Evolutionary conservation across 139 green algal species (phyloP), one percentile per base, ranked within the genome.

Genomic region (Yamagishiella unicocca): DNA sequence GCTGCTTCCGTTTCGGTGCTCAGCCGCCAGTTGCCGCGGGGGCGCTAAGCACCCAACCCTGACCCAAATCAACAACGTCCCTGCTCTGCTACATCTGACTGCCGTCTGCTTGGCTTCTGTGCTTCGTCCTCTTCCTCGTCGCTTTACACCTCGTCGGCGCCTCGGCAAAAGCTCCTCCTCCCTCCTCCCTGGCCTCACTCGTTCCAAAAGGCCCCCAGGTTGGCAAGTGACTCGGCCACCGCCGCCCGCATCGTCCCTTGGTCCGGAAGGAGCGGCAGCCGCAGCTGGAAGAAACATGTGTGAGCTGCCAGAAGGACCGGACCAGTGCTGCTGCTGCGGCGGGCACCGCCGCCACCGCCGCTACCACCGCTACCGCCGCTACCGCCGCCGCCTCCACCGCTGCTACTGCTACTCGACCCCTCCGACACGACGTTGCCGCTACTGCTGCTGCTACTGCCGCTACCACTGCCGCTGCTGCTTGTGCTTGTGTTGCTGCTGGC

Each of bases 261-360:
- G 19, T 37, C 5, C 8, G 1, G 10, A 19, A 77, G 19, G 43
- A 86, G 43, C 62, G 80, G 80, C 80, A 86, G 62, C n/a, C 80
- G 43, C 80, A 86, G 80, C 80, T 86, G 80, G 80, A 78, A 86
- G 64, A 86, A 86, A 43, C 80, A 86, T 4, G 80, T 86, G 61
- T 86, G 80, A 2, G 80, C 80, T 31, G 80, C 24, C n/a, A 86
- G 62, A 21, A 86, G 64, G 31, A 43, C 31, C 21, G 64, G 64
- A 67, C 74, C 72, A 2, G 43, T 40, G 70, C 2, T 22, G 40
- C 33, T 25, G 70, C 70, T 40, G 38, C 70, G 40, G 8, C 38
- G 68, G 14, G 10, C 31, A 10, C 33, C 24, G 61, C 40, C 54
- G 33, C 35, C 58, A 2, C 78, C 38, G 55, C 58, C 14, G 38